phyloP scores from a whole-genome alignment of 192 early-diverging fungal species.

The Rhizophagus prolifer region DNA sequence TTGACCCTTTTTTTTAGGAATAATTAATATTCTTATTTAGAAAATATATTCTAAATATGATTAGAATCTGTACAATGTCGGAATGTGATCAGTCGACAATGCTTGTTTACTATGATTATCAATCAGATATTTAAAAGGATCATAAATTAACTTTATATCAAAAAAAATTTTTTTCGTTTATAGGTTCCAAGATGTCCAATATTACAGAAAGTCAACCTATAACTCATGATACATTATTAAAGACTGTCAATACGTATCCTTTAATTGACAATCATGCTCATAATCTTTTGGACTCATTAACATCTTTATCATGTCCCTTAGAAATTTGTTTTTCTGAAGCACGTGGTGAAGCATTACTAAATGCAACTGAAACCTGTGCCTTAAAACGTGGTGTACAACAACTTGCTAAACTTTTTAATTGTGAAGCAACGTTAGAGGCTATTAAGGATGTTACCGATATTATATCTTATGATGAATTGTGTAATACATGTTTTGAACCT shows the following conservation, averaged over 20 bases:
- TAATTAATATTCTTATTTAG: too few species aligned
- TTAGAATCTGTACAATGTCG: too few species aligned
- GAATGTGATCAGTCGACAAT: too few species aligned
- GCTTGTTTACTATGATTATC: too few species aligned
- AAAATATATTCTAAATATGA: too few species aligned
- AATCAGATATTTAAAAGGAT: too few species aligned
- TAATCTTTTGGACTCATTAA: not conserved
- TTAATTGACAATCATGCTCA: slow-evolving; percentile 24
- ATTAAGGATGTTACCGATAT: not conserved
- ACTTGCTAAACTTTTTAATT: slow-evolving; percentile 13
- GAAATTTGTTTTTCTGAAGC: slow-evolving; percentile 16
- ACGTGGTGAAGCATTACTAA: not conserved
- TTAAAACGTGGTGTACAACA: slow-evolving; percentile 8
- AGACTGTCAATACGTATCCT: slow-evolving; percentile 8
- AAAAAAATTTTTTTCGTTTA: too few species aligned
- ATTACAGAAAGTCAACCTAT: not conserved
- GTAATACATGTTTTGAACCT: slow-evolving; percentile 12
- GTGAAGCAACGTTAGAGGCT: not conserved
- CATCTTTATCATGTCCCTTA: not conserved
- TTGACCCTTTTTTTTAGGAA: too few species aligned
- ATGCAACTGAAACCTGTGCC: not conserved
- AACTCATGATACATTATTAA: slow-evolving; percentile 3
- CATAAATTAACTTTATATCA: too few species aligned
- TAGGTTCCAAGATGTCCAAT: not conserved
- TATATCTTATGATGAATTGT: not conserved